Evolutionary conservation across 177 flowering plant genomes (phyloP).

Genomic region (Telopea speciosissima): DNA sequence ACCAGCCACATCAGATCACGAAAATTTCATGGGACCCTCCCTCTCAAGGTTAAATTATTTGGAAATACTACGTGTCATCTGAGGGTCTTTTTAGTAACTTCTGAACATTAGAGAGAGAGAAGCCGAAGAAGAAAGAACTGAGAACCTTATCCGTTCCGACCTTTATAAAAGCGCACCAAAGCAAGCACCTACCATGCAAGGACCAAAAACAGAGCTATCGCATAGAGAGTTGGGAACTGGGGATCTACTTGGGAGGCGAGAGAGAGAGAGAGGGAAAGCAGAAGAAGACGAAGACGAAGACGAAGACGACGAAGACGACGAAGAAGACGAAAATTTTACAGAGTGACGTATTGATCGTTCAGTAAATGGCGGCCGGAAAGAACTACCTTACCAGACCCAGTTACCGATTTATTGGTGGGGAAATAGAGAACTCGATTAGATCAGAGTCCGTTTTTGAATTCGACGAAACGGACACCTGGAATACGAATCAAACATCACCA

Average conservation of each 20-base stretch:
- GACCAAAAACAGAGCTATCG: not conserved
- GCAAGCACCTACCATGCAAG: not conserved
- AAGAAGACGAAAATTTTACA: not conserved
- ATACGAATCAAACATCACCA: conserved; percentile 1
- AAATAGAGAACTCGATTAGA: conserved; percentile 6
- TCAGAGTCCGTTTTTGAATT: conserved; percentile 33
- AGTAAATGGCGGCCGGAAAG: conserved; percentile 33
- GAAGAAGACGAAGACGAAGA: not conserved
- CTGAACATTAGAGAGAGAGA: not conserved
- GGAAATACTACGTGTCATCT: not conserved
- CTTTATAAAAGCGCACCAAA: conserved; percentile 36
- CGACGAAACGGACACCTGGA: conserved; percentile 48
- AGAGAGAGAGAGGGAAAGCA: not conserved
- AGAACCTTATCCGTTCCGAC: conserved; percentile 46
- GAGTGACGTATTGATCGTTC: too few species aligned
- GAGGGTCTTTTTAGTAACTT: not conserved
- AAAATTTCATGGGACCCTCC: too few species aligned
- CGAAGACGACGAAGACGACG: not conserved
- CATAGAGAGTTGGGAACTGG: not conserved
- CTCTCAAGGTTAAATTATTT: too few species aligned
- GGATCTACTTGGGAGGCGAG: too few species aligned
- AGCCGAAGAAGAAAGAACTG: not conserved
- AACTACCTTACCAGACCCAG: conserved; percentile 19
- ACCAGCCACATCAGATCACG: too few species aligned
- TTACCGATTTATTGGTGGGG: conserved; percentile 16